These are phyloP conservation scores for Apiospora sp. DNA, from an alignment of 2,329 filamentous ascomycete species.

Conservation along the genomic window DNA sequence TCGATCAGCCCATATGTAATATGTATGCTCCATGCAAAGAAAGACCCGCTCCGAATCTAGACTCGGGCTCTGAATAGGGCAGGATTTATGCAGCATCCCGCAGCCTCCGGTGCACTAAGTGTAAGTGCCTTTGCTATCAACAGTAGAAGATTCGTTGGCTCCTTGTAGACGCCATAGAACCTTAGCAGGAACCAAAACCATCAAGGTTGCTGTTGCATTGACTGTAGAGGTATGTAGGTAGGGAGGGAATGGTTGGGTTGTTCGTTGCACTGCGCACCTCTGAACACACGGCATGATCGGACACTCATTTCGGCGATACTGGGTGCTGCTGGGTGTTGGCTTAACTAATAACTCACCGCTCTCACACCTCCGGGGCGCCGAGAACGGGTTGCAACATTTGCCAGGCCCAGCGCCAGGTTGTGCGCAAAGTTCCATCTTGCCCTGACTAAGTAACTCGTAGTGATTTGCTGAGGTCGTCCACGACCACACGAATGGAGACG, in stretches of 20 bases:
- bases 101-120: slow-evolving; percentile 7
- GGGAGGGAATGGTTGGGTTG: too few species aligned
- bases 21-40: slow-evolving; percentile 7
- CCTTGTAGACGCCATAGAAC: background rate
- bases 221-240: too few species aligned
- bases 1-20: slow-evolving; percentile 4
- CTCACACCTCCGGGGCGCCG: slow-evolving; percentile 17
- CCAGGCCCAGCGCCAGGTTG: background rate
- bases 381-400: background rate
- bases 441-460: background rate
- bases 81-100: slow-evolving; percentile 15
- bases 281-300: slow-evolving; percentile 7
- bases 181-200: background rate
- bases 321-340: background rate
- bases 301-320: slow-evolving; percentile 10
- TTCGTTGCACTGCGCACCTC: background rate
- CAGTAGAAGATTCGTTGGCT: background rate
- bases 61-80: background rate
- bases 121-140: background rate
- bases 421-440: slow-evolving; percentile 17
- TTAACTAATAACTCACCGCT: background rate
- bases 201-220: background rate
- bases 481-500: background rate
- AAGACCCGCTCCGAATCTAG: background rate
- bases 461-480: background rate